Conservation (phyloP, 164 flowering plant genomes). For the Vitis cinerea region DNA sequence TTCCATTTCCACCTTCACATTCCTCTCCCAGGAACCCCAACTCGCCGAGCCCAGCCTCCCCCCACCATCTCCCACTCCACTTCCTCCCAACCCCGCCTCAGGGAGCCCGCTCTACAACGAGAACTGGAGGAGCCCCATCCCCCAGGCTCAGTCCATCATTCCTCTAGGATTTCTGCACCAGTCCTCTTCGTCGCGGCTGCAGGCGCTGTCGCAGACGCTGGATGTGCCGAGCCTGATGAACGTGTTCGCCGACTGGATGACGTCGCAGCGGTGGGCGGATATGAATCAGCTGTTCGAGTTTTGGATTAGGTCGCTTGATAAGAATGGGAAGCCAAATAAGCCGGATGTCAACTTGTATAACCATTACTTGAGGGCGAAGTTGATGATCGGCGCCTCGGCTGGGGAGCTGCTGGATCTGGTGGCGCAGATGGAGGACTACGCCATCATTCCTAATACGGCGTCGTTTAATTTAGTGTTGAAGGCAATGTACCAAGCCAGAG, state of each 20-base stretch:
- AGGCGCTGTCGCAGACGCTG: slow-evolving; percentile 37
- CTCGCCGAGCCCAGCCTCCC: slow-evolving; percentile 39
- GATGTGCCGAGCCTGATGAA: slow-evolving; percentile 52
- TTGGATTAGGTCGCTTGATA: slow-evolving; percentile 73
- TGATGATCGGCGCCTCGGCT: slow-evolving; percentile 59
- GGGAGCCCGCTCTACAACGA: slow-evolving; percentile 76
- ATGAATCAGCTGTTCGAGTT: slow-evolving; percentile 71
- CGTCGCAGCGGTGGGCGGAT: slow-evolving; percentile 71
- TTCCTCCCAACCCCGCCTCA: slow-evolving; percentile 82
- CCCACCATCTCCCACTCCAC: slow-evolving; percentile 37
- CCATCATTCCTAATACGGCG: slow-evolving; percentile 69
- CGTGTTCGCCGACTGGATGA: slow-evolving; percentile 72
- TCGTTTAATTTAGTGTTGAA: slow-evolving; percentile 80
- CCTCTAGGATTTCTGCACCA: slow-evolving; percentile 35
- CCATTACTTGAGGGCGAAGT: slow-evolving; percentile 71
- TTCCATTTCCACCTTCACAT: slow-evolving; percentile 49
- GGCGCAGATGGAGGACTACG: slow-evolving; percentile 62
- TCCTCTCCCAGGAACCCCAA: slow-evolving; percentile 71
- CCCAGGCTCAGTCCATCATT: slow-evolving; percentile 33
- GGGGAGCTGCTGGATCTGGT: slow-evolving; percentile 71
- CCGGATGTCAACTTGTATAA: slow-evolving; percentile 79
- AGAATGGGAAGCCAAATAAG: slow-evolving; percentile 71
- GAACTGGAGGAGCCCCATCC: slow-evolving; percentile 63
- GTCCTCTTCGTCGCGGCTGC: slow-evolving; percentile 26
- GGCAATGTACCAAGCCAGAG: slow-evolving; percentile 62